These are phyloP conservation scores for Eucalyptus guilfoylei DNA, from an alignment of 345 rosid genomes.

Conservation along the genomic window DNA sequence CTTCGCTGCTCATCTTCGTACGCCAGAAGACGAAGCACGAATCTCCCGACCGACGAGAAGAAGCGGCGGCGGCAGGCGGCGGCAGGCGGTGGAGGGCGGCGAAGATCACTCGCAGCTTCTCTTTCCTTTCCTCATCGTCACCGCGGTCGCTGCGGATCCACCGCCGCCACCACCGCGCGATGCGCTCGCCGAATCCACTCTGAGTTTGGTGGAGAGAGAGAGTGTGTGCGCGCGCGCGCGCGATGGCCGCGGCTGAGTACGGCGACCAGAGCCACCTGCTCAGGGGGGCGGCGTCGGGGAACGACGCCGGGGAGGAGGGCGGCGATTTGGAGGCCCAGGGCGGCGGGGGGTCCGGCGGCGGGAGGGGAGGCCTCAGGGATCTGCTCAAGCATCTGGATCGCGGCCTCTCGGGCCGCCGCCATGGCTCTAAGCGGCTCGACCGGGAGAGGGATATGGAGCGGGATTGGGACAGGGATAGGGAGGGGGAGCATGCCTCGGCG, in stretches of 20 bases:
- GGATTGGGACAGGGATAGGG: conserved; percentile 7
- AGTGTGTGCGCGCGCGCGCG: background rate
- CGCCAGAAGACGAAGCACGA: background rate
- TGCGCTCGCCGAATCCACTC: background rate
- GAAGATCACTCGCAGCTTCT: background rate
- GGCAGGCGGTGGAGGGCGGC: background rate
- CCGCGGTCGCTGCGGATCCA: background rate
- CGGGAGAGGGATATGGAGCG: conserved; percentile 17
- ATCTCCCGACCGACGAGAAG: background rate
- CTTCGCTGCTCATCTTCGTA: background rate
- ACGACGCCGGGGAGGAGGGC: background rate
- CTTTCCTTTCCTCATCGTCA: background rate
- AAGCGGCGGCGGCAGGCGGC: background rate
- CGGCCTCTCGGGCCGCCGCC: conserved; percentile 45
- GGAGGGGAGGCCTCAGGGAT: conserved; percentile 28
- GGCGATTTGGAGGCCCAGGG: conserved; percentile 4
- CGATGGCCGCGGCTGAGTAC: conserved; percentile 3
- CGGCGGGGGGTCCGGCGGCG: background rate
- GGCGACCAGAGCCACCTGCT: conserved; percentile 10
- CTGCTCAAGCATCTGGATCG: conserved; percentile 56
- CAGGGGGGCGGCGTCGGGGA: background rate
- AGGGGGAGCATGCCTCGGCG: conserved; percentile 1
- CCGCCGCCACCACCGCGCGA: background rate
- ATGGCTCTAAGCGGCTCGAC: conserved; percentile 33
- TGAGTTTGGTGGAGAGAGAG: background rate